These are phyloP conservation scores for Fusarium heterosporum DNA, from an alignment of 2,329 filamentous ascomycete genomes.

Conservation along the genomic window DNA sequence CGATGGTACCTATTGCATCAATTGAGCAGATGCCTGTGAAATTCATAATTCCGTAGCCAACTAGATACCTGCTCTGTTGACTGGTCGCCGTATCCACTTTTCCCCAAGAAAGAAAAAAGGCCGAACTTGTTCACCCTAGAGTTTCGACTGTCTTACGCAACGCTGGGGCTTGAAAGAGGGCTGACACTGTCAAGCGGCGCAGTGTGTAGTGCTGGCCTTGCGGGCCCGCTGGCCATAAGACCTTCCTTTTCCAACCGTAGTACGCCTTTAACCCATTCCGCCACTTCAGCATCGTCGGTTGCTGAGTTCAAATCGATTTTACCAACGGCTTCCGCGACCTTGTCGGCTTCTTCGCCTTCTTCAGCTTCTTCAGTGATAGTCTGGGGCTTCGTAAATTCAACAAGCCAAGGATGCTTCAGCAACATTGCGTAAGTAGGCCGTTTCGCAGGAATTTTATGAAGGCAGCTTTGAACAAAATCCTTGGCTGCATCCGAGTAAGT, in stretches of 20 bases:
- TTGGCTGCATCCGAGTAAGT: slow-evolving; percentile 83
- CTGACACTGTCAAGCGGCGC: slow-evolving; percentile 83
- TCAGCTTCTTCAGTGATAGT: slow-evolving; percentile 78
- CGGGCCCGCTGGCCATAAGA: slow-evolving; percentile 58
- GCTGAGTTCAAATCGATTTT: slow-evolving; percentile 56
- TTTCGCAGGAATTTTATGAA: slow-evolving; percentile 92
- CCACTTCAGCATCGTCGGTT: slow-evolving; percentile 81
- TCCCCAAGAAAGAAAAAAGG: background rate
- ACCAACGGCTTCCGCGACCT: slow-evolving; percentile 58
- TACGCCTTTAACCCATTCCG: slow-evolving; percentile 82
- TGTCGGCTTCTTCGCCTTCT: slow-evolving; percentile 64
- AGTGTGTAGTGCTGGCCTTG: slow-evolving; percentile 86
- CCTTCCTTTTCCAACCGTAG: slow-evolving; percentile 69
- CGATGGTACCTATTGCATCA: slow-evolving; percentile 8
- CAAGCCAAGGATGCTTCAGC: slow-evolving; percentile 89
- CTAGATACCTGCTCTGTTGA: slow-evolving; percentile 48
- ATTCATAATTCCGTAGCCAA: slow-evolving; percentile 33
- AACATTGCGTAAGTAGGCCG: slow-evolving; percentile 95
- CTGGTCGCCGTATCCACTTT: slow-evolving; percentile 7
- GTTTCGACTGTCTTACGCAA: slow-evolving; percentile 22
- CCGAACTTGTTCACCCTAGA: background rate
- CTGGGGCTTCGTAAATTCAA: slow-evolving; percentile 78
- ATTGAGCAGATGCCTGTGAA: slow-evolving; percentile 23
- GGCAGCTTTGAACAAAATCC: slow-evolving; percentile 88
- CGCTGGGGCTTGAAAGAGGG: slow-evolving; percentile 58